Evolutionary conservation across 2,329 filamentous ascomycete species (phyloP).

Genomic region (Beauveria sp.): DNA sequence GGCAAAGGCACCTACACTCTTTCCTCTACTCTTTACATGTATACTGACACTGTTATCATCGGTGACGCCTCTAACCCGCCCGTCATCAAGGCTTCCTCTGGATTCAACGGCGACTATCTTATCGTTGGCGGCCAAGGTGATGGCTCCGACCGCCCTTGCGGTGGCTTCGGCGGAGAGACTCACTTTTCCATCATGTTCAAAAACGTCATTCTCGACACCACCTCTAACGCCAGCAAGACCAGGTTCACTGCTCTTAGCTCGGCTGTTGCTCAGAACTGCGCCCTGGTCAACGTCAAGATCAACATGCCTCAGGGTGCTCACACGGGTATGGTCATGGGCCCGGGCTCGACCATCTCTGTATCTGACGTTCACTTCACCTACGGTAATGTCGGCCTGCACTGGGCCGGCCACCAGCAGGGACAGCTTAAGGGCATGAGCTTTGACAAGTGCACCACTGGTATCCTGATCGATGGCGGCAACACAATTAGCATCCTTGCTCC

Average conservation of each 20-base stretch:
- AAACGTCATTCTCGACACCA: constrained; percentile 17
- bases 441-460: constrained; percentile 12
- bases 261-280: constrained; percentile 17
- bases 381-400: constrained; percentile 16
- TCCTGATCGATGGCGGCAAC: constrained; percentile 8
- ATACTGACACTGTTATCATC: constrained; percentile 64
- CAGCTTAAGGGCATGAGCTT: constrained; percentile 9
- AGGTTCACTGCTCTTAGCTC: constrained; percentile 16
- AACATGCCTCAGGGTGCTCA: constrained; percentile 13
- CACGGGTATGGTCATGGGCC: constrained; percentile 14
- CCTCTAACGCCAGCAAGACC: constrained; percentile 12
- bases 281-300: constrained; percentile 15
- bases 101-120: constrained; percentile 50
- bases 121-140: constrained; percentile 16
- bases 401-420: constrained; percentile 10
- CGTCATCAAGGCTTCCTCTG: constrained; percentile 58
- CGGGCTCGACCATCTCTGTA: constrained; percentile 16
- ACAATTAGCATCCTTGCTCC: constrained; percentile 7
- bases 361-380: constrained; percentile 15
- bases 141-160: constrained; percentile 9
- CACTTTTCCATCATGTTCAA: constrained; percentile 18
- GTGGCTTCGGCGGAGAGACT: constrained; percentile 16
- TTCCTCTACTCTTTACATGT: constrained; percentile 12
- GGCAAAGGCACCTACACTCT: constrained; percentile 15
- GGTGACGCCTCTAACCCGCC: constrained; percentile 66